phyloP scores from a whole-genome alignment of 768 basidiomycete species.

The Lactarius trivialis region DNA sequence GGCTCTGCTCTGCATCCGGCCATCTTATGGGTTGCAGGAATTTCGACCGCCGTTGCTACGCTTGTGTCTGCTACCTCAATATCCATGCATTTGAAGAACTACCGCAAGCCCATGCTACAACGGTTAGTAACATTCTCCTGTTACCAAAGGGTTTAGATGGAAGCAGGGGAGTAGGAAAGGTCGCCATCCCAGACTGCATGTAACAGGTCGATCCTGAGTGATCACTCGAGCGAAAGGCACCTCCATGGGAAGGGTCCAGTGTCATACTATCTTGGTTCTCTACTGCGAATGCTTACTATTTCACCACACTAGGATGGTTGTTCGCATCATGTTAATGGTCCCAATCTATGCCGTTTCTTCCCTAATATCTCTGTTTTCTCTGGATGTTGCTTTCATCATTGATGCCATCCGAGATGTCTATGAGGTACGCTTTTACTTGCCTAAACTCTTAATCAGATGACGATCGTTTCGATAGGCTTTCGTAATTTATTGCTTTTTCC shows the following conservation, averaged over 20 bases:
- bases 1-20: conserved; percentile 41
- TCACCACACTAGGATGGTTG: conserved; percentile 60
- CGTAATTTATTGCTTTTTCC: conserved; percentile 91
- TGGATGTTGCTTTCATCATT: conserved; percentile 94
- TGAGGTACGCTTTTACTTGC: conserved; percentile 51
- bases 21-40: conserved; percentile 56
- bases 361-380: conserved; percentile 86
- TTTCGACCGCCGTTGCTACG: conserved; percentile 64
- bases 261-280: not conserved
- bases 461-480: conserved; percentile 53
- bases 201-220: too few species aligned
- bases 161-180: not conserved
- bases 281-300: not conserved
- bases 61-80: conserved; percentile 69
- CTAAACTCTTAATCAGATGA: not conserved
- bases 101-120: conserved; percentile 74
- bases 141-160: not conserved
- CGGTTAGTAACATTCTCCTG: conserved; percentile 39
- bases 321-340: conserved; percentile 96
- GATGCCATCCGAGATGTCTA: conserved; percentile 94
- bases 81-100: conserved; percentile 77
- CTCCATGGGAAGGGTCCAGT: not conserved
- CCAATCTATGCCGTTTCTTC: conserved; percentile 90
- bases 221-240: not conserved
- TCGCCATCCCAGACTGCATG: too few species aligned